These are phyloP conservation scores for Talaromyces sp. DNA, from an alignment of 2,329 filamentous ascomycete genomes.

Conservation along the genomic window DNA sequence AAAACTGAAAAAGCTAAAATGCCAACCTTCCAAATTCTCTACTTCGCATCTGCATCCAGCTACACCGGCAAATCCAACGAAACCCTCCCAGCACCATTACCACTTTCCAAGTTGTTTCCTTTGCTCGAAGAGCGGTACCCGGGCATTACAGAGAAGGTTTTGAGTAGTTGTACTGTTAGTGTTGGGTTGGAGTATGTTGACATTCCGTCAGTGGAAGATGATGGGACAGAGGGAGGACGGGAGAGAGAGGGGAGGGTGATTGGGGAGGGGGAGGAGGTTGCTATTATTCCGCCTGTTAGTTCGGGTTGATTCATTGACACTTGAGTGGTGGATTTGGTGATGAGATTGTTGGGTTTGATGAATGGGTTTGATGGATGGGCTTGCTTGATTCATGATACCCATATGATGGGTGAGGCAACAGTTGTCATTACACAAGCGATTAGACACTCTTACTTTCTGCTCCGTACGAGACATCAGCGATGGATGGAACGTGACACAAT, in stretches of 20 bases:
- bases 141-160: conserved; percentile 38
- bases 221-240: conserved; percentile 8
- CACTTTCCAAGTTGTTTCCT: conserved; percentile 36
- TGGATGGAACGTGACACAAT: not conserved
- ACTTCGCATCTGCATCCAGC: conserved; percentile 44
- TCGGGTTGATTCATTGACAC: conserved; percentile 34
- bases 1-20: not conserved
- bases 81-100: conserved; percentile 39
- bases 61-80: conserved; percentile 42
- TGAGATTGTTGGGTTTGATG: not conserved
- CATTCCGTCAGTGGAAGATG: conserved; percentile 21
- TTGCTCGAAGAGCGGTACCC: conserved; percentile 41
- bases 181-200: conserved; percentile 46
- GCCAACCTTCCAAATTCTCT: conserved; percentile 42
- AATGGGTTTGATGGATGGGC: not conserved
- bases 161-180: conserved; percentile 42
- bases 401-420: too few relatives aligned
- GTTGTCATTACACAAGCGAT: not conserved
- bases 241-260: conserved; percentile 30
- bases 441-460: not conserved
- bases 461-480: not conserved
- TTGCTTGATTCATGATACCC: not conserved
- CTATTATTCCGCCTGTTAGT: conserved; percentile 48
- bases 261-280: conserved; percentile 41
- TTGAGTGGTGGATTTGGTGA: not conserved